These are phyloP conservation scores for Xylaria palmicola DNA, from an alignment of 495 filamentous ascomycete species.

Conservation along the genomic window DNA sequence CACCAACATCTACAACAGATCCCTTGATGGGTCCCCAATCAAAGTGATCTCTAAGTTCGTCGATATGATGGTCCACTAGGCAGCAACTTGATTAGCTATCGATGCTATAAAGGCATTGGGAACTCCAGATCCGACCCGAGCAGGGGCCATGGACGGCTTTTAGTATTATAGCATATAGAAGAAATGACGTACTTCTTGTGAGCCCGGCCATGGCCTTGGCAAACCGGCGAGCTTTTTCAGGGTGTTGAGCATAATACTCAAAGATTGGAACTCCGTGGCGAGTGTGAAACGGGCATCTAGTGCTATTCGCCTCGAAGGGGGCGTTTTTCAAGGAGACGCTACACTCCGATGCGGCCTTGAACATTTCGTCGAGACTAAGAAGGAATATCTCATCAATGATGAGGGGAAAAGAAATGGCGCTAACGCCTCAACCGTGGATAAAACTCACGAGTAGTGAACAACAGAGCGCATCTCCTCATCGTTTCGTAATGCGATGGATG, in stretches of 20 bases:
- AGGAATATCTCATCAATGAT: not conserved
- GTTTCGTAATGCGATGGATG: not conserved
- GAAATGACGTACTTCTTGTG: slow-evolving; percentile 7
- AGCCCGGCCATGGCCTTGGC: slow-evolving; percentile 29
- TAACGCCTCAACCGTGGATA: too few relatives aligned
- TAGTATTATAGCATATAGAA: too few relatives aligned
- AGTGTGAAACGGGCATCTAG: slow-evolving; percentile 24
- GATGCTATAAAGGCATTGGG: too few relatives aligned
- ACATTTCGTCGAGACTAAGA: slow-evolving; percentile 3
- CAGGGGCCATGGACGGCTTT: too few relatives aligned
- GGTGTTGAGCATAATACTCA: slow-evolving; percentile 30
- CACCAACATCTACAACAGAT: slow-evolving; percentile 28
- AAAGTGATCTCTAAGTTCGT: slow-evolving; percentile 20
- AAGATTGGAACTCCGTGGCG: slow-evolving; percentile 23
- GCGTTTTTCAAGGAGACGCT: not conserved
- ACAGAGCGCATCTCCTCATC: slow-evolving; percentile 6
- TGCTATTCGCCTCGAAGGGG: slow-evolving; percentile 3
- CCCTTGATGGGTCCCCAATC: slow-evolving; percentile 25
- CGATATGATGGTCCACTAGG: not conserved
- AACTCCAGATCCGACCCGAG: too few relatives aligned
- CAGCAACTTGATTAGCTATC: too few relatives aligned
- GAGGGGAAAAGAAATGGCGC: too few relatives aligned
- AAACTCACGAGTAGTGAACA: slow-evolving; percentile 12
- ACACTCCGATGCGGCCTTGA: not conserved
- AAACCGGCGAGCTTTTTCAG: slow-evolving; percentile 21